Evolutionary conservation across 805 yeast genomes (phyloP), one percentile per base, ranked within the genome.

Genomic region (Pichia scutulata): DNA sequence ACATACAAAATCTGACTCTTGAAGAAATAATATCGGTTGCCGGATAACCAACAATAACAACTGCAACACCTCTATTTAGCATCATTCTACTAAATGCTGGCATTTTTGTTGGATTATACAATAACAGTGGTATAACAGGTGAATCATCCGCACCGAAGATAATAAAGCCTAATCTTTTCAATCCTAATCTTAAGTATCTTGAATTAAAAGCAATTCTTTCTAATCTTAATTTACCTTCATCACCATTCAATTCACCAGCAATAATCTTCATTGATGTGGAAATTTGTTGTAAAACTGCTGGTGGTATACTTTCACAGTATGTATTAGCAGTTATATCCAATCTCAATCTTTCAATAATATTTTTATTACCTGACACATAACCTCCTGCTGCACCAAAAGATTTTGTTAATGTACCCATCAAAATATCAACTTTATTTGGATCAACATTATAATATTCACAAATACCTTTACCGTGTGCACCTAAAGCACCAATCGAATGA

Each of bases 341-440:
- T 68, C 90, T 80, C 54, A 93, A 71, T 60, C 83, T 78, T 60
- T 89, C 90, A 46, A 92, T 84, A 30, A 88, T 69, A 44, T 68
- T 70, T 61, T 81, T 76, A 55, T 75, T 75, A 43, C 85, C 95
- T n/a, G 96, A 92, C 55, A 93, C 72, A 65, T 93, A 93, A 44
- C 99, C 99, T 63, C 99, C 99, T 41, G 98, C 89, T 18, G 99
- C 98, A 65, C 99, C 99, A 67, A 93, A 93, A 1, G 97, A 88
- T 70, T 93, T 93, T 47, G 99, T 95, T 51, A 93, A 78, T 8
- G 99, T 93, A 46, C 99, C 99, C 99, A 93, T 93, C 57, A 93
- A 70, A 55, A 93, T 72, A 69, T 93, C 99, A 51, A 93, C 74
- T 42, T 79, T 79, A 13, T 70, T 65, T 40, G 98, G 92, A 56